phyloP scores from a whole-genome alignment of 202 grass and related monocot genomes.

The Zoysia matrella region DNA sequence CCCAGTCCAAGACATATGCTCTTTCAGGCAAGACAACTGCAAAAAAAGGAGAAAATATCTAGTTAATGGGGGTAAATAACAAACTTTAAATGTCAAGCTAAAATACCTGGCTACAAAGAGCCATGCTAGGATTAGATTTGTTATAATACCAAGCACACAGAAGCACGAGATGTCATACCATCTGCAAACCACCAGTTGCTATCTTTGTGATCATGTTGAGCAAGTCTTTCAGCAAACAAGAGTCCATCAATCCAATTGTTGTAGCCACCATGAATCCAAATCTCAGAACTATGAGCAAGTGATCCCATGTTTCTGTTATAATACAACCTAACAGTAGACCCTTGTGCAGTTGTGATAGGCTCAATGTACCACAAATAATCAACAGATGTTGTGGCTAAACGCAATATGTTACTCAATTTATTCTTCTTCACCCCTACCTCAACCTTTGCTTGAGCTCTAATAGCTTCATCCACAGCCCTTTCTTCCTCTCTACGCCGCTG shows the following conservation, averaged over 20 bases:
- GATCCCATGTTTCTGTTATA: slow-evolving; percentile 65
- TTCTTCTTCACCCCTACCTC: slow-evolving; percentile 70
- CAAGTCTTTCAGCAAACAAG: slow-evolving; percentile 68
- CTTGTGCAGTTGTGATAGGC: slow-evolving; percentile 48
- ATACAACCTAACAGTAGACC: slow-evolving; percentile 60
- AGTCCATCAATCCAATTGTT: slow-evolving; percentile 89
- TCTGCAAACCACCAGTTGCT: slow-evolving; percentile 84
- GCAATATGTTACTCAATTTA: slow-evolving; percentile 49
- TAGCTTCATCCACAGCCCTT: slow-evolving; percentile 57
- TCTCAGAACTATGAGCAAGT: slow-evolving; percentile 63
- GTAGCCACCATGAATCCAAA: slow-evolving; percentile 91
- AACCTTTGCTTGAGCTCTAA: slow-evolving; percentile 62
- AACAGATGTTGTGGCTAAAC: slow-evolving; percentile 42
- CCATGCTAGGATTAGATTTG: slow-evolving; percentile 6
- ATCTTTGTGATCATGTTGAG: slow-evolving; percentile 48
- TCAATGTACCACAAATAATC: slow-evolving; percentile 78
- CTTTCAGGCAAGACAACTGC: slow-evolving; percentile 68
- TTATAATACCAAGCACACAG: slow-evolving; percentile 14
- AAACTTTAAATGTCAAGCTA: slow-evolving; percentile 4
- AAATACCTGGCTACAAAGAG: slow-evolving; percentile 19
- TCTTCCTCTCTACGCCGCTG: slow-evolving; percentile 57
- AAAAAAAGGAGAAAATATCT: slow-evolving; percentile 33
- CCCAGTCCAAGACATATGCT: slow-evolving; percentile 75
- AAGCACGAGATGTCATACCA: slow-evolving; percentile 54
- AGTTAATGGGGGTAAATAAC: slow-evolving; percentile 20